Base-by-base conservation (phyloP, 2,329 filamentous ascomycete genomes). In the Fusarium temperatum region DNA sequence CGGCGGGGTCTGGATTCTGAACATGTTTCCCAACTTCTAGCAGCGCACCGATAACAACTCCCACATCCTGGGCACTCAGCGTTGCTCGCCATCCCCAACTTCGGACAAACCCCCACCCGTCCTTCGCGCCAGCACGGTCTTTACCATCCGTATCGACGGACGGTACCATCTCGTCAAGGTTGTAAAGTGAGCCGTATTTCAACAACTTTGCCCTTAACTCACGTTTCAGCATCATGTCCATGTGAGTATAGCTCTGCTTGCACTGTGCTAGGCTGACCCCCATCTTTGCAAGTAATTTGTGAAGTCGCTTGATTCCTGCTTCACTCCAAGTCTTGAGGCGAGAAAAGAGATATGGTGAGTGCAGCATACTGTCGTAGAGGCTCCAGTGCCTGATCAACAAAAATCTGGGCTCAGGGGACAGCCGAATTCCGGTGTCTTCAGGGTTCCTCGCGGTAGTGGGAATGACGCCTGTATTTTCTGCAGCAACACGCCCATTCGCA, bases 11-110 rank as follows among this genome's bases (percentile, higher is more conserved):
- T 18, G 79, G 53, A 8, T 81, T 69, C 2, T 85, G 80, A 24
- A 80, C 82, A 60, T 86, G 85, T 79, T 89, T 93, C 35, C 96
- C 96, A 35, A 98, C 95, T 84, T 99, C 96, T 3, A 99, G 89
- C 54, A 99, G 92, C 22, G 96, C 95, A 59, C 95, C 95, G 26
- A 98, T 89, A 36, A 98, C 91, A 22, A 98, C 94, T n/a, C 94
- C 94, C 1, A 98, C 94, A 80, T 99, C 96, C 55, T 96, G 93
- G 11, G 96, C 96, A 70, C 94, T 97, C 32, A 98, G 87, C 56
- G 96, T 98, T 2, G 95, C 96, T 80, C 95, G 93, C 95, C 95
- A 99, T 17, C 96, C 96, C 96, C 96, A 99, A 80, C 94, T 97
- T 66, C 95, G 90, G 24, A 98, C 96, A 80, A 98, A 99, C 0